These are phyloP conservation scores for cucumber (Cucumis sativus) DNA, from an alignment of 306 rosid species.

Conservation along the genomic window Cucumber_9930_V3 NC_026660.2:11666001-11666500, in stretches of 20 bases:
- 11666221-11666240: not conserved
- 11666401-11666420: not conserved
- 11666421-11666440: not conserved
- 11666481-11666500: slow-evolving; percentile 68
- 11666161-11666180: too few species aligned
- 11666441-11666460: not conserved
- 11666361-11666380: not conserved
- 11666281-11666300: not conserved
- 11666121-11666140: too few species aligned
- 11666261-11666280: not conserved
- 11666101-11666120: too few species aligned
- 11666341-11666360: not conserved
- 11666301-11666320: not conserved
- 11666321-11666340: not conserved
- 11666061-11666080: too few species aligned
- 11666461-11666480: slow-evolving; percentile 24
- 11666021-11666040: too few species aligned
- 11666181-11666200: too few species aligned
- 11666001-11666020: too few species aligned
- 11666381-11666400: not conserved
- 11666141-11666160: too few species aligned
- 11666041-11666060: too few species aligned
- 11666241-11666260: not conserved
- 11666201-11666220: too few species aligned
- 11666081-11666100: too few species aligned